Percentiles rank a stretch among this genome's conserved stretches.
These are phyloP conservation scores for Cicer cuneatum DNA, from an alignment of 306 rosid genomes.

Conservation along the genomic window DNA sequence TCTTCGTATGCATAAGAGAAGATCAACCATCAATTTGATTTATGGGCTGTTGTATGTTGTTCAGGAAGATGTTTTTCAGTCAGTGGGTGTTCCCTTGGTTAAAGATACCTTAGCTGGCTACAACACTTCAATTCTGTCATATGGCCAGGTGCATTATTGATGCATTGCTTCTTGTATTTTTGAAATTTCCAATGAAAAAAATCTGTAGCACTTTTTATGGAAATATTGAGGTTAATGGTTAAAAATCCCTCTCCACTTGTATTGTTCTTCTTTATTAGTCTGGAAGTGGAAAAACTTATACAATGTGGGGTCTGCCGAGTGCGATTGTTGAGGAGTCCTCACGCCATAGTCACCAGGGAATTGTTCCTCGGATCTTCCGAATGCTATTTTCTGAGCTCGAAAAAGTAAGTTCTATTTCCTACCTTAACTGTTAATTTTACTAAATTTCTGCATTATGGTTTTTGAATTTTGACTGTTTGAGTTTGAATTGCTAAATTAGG, in stretches of 20 bases:
- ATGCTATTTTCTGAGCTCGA: constrained; percentile 83
- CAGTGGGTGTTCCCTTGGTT: constrained; percentile 81
- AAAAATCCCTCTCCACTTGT: background rate
- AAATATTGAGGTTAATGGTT: constrained; percentile 33
- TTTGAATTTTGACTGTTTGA: constrained; percentile 39
- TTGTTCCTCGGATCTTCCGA: constrained; percentile 82
- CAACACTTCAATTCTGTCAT: constrained; percentile 82
- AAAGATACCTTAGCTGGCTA: constrained; percentile 86
- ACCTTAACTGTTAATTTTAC: background rate
- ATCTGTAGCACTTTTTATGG: constrained; percentile 18
- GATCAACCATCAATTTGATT: constrained; percentile 35
- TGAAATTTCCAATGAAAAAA: background rate
- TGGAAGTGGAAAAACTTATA: constrained; percentile 91
- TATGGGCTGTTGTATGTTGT: constrained; percentile 45
- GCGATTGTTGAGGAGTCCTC: constrained; percentile 81
- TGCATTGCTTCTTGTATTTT: constrained; percentile 1
- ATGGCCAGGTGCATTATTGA: constrained; percentile 77
- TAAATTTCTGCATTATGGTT: constrained; percentile 23
- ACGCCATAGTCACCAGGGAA: constrained; percentile 63
- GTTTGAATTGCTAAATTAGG: constrained; percentile 57
- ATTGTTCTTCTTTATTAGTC: constrained; percentile 53
- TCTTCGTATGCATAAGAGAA: background rate
- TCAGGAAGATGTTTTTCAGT: constrained; percentile 82
- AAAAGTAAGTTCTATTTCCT: constrained; percentile 59
- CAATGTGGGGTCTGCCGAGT: constrained; percentile 95